A percentile compares a stretch with the other conserved stretches of the same genome.
phyloP scores from a whole-genome alignment of 139 green algal genomes.

The Micractinium conductrix region DNA sequence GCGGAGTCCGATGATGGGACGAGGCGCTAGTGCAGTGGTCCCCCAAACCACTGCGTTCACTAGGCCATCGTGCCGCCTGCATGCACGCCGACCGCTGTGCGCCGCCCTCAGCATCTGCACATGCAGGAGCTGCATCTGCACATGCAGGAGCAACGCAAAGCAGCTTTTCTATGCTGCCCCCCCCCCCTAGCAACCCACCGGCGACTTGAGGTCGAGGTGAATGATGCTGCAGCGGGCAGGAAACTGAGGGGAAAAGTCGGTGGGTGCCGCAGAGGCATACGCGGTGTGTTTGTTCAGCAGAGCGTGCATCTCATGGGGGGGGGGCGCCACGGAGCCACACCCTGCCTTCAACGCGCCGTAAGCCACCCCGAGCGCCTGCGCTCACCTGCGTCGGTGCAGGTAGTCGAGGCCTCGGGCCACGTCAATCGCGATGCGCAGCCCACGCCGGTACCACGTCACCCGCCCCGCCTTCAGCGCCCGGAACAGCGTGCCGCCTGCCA shows the following conservation, averaged over 20 bases:
- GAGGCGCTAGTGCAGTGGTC: too few species aligned
- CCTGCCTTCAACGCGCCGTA: neutral
- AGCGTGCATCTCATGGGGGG: neutral
- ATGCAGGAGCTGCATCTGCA: too few species aligned
- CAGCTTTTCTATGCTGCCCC: too few species aligned
- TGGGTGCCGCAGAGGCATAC: too few species aligned
- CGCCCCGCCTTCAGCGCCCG: neutral
- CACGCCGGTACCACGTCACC: conserved; percentile 6
- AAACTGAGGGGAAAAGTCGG: neutral
- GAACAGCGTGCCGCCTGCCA: conserved; percentile 3
- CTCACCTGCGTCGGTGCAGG: neutral
- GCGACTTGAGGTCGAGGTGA: conserved; percentile 1
- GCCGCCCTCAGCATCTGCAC: too few species aligned
- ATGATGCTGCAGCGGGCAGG: neutral
- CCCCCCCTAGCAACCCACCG: too few species aligned
- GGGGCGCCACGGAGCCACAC: neutral
- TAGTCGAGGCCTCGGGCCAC: neutral
- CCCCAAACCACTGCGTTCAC: too few species aligned
- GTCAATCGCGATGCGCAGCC: neutral
- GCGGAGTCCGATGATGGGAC: too few species aligned
- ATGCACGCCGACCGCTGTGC: too few species aligned
- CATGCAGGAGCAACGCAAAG: too few species aligned
- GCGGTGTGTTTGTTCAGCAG: too few species aligned
- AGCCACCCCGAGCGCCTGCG: neutral
- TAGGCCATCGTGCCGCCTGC: too few species aligned